These are phyloP conservation scores for Barnettozyma salicaria DNA, from an alignment of 805 yeast species.

Conservation along the genomic window DNA sequence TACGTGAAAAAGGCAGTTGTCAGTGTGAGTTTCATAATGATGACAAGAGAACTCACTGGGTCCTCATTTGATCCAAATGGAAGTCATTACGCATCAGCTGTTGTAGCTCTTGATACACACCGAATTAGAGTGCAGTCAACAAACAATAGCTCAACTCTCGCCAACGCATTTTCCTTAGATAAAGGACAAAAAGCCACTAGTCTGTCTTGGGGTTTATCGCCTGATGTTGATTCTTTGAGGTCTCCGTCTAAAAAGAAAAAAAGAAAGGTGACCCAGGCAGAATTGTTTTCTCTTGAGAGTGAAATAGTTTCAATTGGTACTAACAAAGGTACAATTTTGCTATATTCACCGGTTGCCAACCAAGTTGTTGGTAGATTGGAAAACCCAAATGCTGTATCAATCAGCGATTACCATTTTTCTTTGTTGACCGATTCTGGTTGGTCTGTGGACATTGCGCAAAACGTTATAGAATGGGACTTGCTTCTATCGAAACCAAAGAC, in stretches of 20 bases:
- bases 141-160: conserved; percentile 32
- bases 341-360: conserved; percentile 64
- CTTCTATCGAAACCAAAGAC: conserved; percentile 35
- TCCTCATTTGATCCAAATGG: conserved; percentile 53
- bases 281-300: conserved; percentile 32
- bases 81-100: conserved; percentile 56
- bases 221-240: conserved; percentile 6
- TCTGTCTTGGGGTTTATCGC: conserved; percentile 45
- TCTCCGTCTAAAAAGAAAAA: conserved; percentile 13
- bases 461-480: conserved; percentile 57
- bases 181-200: conserved; percentile 44
- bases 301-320: conserved; percentile 55
- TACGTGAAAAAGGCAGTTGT: neutral
- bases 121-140: conserved; percentile 59
- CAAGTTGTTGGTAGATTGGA: conserved; percentile 48
- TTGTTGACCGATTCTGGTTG: conserved; percentile 41
- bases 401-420: conserved; percentile 45
- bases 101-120: conserved; percentile 65
- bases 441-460: conserved; percentile 55
- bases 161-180: conserved; percentile 46
- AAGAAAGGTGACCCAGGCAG: conserved; percentile 19
- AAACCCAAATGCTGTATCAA: conserved; percentile 40
- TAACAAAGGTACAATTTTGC: conserved; percentile 54
- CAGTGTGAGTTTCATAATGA: neutral
- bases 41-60: conserved; percentile 14